Base-by-base conservation (phyloP, 345 rosid species). In the Populus alba region DNA sequence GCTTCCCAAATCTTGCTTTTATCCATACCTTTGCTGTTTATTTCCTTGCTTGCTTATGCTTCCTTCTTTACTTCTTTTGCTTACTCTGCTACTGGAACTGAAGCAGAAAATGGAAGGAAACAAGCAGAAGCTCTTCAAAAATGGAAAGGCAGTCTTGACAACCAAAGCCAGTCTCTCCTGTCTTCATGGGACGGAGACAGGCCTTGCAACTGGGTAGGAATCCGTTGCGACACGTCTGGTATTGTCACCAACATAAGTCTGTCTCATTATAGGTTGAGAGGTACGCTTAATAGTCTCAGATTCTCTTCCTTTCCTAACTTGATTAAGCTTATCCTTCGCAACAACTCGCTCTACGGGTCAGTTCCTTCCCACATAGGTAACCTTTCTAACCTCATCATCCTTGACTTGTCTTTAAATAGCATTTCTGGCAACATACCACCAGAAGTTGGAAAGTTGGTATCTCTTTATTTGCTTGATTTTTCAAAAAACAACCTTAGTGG, bases 241-340 rank as follows among this genome's bases (percentile, higher is more conserved):
- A 74, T 81, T 6, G 27, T 82, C 15, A 47, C 47, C 63, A 72
- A 72, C 7, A 9, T 85, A 25, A 72, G 66, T 68, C 33, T 85
- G 5, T 3, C 59, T 0, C 13, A 29, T 27, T 68, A 5, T 0
- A 68, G 49, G 0, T 15, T 83, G 9, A 49, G 0, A 3, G 85
- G 80, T 75, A 82, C 72, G 18, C 73, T 82, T 38, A 53, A 85
- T 0, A 22, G 55, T 23, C 79, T 81, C 25, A 13, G 70, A 61
- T 81, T 85, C 72, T 65, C 67, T 8, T 73, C 35, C 11, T 75
- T 85, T 59, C 81, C 78, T 1, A 47, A n/a, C 49, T 37, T 85
- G 47, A 22, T 17, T 7, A 0, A 25, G 1, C 72, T 78, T 5
- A 13, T n/a, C 6, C 68, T 82, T 8, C 1, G 0, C 3, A 77